Percentiles rank a stretch among this genome's conserved stretches.
Evolutionary conservation across 2,329 filamentous ascomycete species (phyloP).

Genomic region (Aspergillus piperis): DNA sequence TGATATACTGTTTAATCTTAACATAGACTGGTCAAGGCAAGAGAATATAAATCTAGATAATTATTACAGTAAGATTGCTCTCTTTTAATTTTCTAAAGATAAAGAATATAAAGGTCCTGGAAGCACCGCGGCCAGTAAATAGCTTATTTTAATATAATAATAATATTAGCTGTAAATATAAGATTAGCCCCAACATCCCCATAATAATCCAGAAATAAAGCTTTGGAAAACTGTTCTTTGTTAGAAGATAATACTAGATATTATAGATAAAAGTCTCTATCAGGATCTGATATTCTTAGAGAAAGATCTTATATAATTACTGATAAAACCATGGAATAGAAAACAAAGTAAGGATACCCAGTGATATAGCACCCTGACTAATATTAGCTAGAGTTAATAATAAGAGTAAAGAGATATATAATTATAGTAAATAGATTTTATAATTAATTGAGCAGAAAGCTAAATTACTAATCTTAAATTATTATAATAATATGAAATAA

Average conservation of each 20-base stretch:
- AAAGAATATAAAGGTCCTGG: too few species aligned
- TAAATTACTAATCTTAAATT: not conserved
- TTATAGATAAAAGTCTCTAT: too few species aligned
- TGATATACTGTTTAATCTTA: conserved; percentile 30
- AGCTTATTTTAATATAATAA: too few species aligned
- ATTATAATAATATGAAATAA: conserved; percentile 11
- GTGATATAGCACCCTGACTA: not conserved
- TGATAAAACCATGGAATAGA: not conserved
- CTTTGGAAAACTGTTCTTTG: too few species aligned
- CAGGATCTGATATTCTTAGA: not conserved
- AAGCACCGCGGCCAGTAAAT: too few species aligned
- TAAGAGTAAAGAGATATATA: not conserved
- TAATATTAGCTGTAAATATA: too few species aligned
- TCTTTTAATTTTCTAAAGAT: conserved; percentile 12
- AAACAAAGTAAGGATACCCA: not conserved
- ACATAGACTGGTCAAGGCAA: conserved; percentile 25
- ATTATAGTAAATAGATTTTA: not conserved
- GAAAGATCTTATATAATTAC: not conserved
- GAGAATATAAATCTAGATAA: conserved; percentile 21
- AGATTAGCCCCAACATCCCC: too few species aligned
- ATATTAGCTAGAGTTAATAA: not conserved
- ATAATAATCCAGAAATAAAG: too few species aligned
- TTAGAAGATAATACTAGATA: too few species aligned
- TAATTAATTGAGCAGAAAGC: conserved; percentile 3
- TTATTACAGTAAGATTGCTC: conserved; percentile 6